Base-by-base conservation (phyloP, 2,329 filamentous ascomycete genomes). In the Akanthomyces dipterigenus region DNA sequence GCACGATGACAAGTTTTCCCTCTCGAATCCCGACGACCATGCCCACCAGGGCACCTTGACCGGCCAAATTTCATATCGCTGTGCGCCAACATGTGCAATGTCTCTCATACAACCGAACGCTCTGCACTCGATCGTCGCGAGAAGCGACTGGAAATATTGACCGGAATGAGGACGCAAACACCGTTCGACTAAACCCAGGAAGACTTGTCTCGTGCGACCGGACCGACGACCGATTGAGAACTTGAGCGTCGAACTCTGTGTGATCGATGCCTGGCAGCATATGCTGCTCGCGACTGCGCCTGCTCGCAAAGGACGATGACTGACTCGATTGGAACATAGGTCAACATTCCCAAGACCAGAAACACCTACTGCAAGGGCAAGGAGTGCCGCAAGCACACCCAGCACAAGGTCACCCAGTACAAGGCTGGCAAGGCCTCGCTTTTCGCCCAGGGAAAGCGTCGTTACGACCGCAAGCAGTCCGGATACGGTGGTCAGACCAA, bases 401-500 rank as follows among this genome's bases (percentile, higher is more conserved):
- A 91, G 80, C 89, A 93, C 86, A 91, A 91, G 84, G 90, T 95
- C 77, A 95, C 91, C 72, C 91, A 96, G 83, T 96, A 96, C 89
- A 96, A 96, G 85, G 90, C 91, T 77, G 91, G 91, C 80, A 96
- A 96, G 88, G 92, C 92, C 77, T 96, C 92, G 76, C 85, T 93
- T 70, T 96, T 92, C 85, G 92, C 92, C 66, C 93, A 99, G 88
- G 93, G 93, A 87, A 99, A 98, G 90, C 91, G 93, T 82, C 93
- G 93, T 89, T 98, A 98, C 85, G 92, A 96, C 84, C 88, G 92
- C 78, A 98, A 98, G 87, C 93, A 98, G 85, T 91, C 89, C 79
- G 93, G 93, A 90, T 98, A 97, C 78, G 95, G 95, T 91, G 95
- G 95, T 93, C 95, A 99, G 86, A 99, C 95, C 76, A 99, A 99